Evolutionary conservation across 306 rosid genomes (phyloP), one percentile per base, ranked within the genome.

Genomic region (Malus asiatica): DNA sequence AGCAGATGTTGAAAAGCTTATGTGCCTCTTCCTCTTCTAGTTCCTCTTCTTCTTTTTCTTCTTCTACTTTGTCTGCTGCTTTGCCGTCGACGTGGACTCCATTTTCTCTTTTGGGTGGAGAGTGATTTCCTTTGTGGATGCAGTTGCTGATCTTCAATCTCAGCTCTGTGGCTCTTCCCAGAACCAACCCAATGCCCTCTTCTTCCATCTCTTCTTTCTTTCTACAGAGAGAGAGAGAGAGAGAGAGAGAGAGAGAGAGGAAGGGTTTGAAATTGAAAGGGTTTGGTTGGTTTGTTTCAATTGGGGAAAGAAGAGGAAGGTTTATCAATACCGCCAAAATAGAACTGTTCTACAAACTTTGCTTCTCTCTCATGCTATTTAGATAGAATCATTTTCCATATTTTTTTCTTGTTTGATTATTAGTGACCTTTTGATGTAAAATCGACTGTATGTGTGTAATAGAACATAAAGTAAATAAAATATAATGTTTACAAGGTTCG

Each of bases 81-180:
- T 68, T 84, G 30, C 58, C 78, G 16, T 70, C 83, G 4, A 20
- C 62, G 0, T 68, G 77, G 30, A 57, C 15, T 22, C 66, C 70
- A 65, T 30, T 70, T 75, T 74, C 73, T n/a, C 57, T 69, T 25
- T 16, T 15, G 9, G 81, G 63, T 0, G 66, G 32, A 25, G 75
- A 71, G 62, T 80, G 90, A 53, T 84, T 66, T 59, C 86, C 79
- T 38, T 77, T 85, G 83, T 84, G 86, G 78, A 92, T 79, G 83
- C 91, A 88, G 75, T 87, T 90, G 77, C 77, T 75, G 91, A 95
- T 95, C 86, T 95, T 92, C 66, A 88, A 78, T 25, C 97, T 73
- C 2, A 95, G 96, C 80, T 95, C 99, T 11, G 95, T 95, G 76
- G 99, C 99, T 85, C 93, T 90, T 0, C 96, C 90, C 27, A 95